Base-by-base conservation (phyloP, 1,284 basidiomycete genomes). In the Ceratorhiza oryzae-sativae region DNA sequence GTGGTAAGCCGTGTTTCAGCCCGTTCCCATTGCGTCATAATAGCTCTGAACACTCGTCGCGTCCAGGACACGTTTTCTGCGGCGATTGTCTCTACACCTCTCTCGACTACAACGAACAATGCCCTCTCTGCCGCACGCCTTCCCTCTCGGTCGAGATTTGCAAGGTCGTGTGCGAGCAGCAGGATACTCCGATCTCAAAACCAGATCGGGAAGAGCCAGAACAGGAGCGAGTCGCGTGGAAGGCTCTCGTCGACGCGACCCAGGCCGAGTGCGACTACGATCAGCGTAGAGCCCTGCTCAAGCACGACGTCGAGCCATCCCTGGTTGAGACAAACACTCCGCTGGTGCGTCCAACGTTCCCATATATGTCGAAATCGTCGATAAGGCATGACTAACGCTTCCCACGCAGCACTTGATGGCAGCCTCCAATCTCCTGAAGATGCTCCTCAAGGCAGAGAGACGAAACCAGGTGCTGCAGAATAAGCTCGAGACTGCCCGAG, bases 61-160 rank as follows among this genome's bases (percentile, higher is more conserved):
- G 20, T 53, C 30, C n/a, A 65, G 62, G 62, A 23, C 62, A 65
- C 34, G 48, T 65, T 20, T 65, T 65, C 48, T 65, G 62, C 48
- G 25, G 49, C 45, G 30, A 48, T 13, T 65, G 62, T 23, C 62
- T 65, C 34, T 30, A 51, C 13, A 36, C 46, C 18, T 30, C 48
- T 25, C 27, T 34, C n/a, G 27, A 48, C 15, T 41, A 34, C 12
- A 36, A 48, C 49, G 46, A 30, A 4, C 48, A n/a, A 20, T 65
- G 62, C 36, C 62, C 62, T 18, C n/a, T 39, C 20, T 65, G 62
- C 27, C 62, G 62, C 13, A 15, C n/a, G n/a, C 34, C 48, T 18
- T 65, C 15, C n/a, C 3, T 18, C 12, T 1, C 18, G 3, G 46
- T 25, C 1, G 27, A 48, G 30, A 53, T 65, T 1, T 48, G 48